Base-by-base conservation (phyloP, 2,329 filamentous ascomycete species). In the Sporothrix sp. region DNA sequence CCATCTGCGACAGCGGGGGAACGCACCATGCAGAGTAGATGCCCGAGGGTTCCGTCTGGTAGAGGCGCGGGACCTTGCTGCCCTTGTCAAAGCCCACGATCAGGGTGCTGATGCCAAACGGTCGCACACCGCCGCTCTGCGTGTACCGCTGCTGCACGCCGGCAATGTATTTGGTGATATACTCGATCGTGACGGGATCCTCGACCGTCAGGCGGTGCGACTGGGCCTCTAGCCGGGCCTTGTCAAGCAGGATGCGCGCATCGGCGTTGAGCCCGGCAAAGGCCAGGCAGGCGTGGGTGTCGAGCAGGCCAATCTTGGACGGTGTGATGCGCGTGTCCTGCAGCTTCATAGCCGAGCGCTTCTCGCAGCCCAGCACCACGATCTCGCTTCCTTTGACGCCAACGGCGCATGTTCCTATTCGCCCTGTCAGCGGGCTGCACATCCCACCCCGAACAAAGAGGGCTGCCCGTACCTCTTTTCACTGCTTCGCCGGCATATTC, bases 401-500 rank as follows among this genome's bases (percentile, higher is more conserved):
- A 50, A 98, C 93, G 44, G 94, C 93, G 72, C 93, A 98, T 63
- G 93, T 98, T 71, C 89, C 88, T 95, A 59, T 36, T 3, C 13
- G 32, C 44, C 16, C 20, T 20, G 14, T 20, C 28, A 45, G 18
- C 13, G 10, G 13, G 9, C 10, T 1, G 32, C 48, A 18, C 20
- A 23, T 27, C 18, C 13, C 43, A n/a, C n/a, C n/a, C n/a, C n/a
- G n/a, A n/a, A n/a, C n/a, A n/a, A n/a, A n/a, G n/a, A n/a, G n/a
- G n/a, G n/a, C n/a, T 37, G 3, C 4, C 4, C 54, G 54, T 73
- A 93, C 91, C 93, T 88, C 93, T 76, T 78, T 98, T 98, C 60
- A 98, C 93, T 60, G 93, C 93, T 74, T 98, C 93, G 60, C 95
- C 85, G 51, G 93, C 93, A 79, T 98, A 98, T 78, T 98, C 93